Percentiles rank a stretch among this genome's conserved stretches.
Evolutionary conservation across 176 grass and related monocot species (phyloP).

Genomic region (Stipa capillata): DNA sequence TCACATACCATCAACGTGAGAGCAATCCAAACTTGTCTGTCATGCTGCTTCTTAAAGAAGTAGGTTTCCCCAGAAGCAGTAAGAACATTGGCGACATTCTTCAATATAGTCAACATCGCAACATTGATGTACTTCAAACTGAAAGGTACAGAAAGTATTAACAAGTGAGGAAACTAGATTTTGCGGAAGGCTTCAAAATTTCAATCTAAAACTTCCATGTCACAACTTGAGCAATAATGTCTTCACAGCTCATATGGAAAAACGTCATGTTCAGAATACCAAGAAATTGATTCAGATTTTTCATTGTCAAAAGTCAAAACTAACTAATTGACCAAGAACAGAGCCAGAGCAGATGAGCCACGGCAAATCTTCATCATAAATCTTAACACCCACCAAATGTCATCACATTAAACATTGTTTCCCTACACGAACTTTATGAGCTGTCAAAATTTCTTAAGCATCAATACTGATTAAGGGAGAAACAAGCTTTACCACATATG

Average conservation of each 20-base stretch:
- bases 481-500: neutral
- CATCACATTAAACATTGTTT: neutral
- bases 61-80: constrained; percentile 95
- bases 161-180: neutral
- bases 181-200: neutral
- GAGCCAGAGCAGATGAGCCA: neutral
- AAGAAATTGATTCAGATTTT: neutral
- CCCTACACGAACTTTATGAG: neutral
- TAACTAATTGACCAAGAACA: neutral
- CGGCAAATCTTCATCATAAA: neutral
- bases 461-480: neutral
- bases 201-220: neutral
- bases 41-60: constrained; percentile 82
- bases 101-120: constrained; percentile 93
- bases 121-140: constrained; percentile 98
- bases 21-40: constrained; percentile 80
- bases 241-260: neutral
- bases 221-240: neutral
- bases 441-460: neutral
- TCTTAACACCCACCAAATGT: neutral
- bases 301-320: neutral
- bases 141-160: constrained; percentile 33
- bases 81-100: constrained; percentile 91
- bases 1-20: constrained; percentile 75
- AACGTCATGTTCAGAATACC: neutral